These are phyloP conservation scores for Neurospora sp. DNA, from an alignment of 2,329 filamentous ascomycete genomes.

Conservation along the genomic window DNA sequence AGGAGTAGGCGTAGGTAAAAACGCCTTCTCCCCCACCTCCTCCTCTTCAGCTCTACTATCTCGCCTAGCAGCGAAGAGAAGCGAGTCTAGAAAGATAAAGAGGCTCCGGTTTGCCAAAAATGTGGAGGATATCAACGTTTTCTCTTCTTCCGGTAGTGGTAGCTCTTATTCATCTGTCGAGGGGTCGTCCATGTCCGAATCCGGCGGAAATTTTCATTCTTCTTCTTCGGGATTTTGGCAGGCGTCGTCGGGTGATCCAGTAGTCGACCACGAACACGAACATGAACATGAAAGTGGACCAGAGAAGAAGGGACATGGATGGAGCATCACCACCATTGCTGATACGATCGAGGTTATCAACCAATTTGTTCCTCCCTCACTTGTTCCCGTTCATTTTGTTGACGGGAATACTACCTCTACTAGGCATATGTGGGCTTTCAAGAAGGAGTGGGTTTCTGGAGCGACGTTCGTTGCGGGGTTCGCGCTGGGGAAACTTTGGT, in stretches of 20 bases:
- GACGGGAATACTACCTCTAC: no score
- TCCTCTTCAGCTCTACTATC: not conserved
- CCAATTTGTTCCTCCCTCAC: not conserved
- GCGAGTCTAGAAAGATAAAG: not conserved
- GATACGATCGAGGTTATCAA: not conserved
- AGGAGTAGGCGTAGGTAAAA: no score
- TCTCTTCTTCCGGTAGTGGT: not conserved
- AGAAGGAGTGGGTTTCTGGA: not conserved
- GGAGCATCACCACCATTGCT: not conserved
- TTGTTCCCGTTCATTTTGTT: not conserved
- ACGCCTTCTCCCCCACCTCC: no score
- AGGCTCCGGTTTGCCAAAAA: not conserved
- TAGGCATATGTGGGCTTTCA: not conserved
- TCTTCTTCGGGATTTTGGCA: not conserved
- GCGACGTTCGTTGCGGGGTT: not conserved
- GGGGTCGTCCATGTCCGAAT: not conserved
- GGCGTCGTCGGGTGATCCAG: not conserved
- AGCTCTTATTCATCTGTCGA: not conserved
- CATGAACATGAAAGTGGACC: not conserved
- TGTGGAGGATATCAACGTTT: not conserved
- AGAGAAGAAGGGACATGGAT: not conserved
- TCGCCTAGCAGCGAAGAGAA: no score
- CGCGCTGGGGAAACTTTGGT: not conserved
- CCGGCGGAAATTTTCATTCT: not conserved
- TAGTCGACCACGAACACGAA: not conserved